Conservation (phyloP, 371 early-diverging fungal genomes). For the Phascolomyces articulosus region DNA sequence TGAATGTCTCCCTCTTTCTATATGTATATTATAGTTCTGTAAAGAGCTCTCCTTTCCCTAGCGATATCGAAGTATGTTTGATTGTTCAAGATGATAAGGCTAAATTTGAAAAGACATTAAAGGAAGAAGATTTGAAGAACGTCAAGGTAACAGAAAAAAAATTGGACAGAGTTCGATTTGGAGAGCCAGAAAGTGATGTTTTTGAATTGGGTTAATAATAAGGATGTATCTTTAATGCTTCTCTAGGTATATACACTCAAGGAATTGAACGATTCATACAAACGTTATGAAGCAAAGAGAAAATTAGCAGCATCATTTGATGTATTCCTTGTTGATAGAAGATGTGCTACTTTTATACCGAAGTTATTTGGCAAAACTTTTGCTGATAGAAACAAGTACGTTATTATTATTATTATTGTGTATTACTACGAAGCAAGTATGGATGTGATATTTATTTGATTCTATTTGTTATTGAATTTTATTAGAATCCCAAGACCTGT, state of each 20-base stretch:
- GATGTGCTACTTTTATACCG: not conserved
- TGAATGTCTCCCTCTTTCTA: too few species aligned
- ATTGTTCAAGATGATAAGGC: not conserved
- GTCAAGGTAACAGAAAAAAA: not conserved
- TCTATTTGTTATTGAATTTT: not conserved
- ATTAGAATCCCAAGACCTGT: not conserved
- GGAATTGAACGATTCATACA: not conserved
- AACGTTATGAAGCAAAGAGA: slow-evolving; percentile 1
- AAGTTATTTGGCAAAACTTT: not conserved
- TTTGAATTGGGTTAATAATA: not conserved
- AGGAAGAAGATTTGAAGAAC: not conserved
- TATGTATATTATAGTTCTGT: not conserved
- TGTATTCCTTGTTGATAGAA: not conserved
- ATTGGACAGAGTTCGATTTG: not conserved
- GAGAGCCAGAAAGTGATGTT: too few species aligned
- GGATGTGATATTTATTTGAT: not conserved
- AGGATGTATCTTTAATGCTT: not conserved
- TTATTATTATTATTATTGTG: not conserved
- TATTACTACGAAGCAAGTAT: not conserved
- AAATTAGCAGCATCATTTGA: slow-evolving; percentile 3
- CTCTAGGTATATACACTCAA: not conserved
- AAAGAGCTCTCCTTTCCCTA: not conserved
- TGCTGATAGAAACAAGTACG: not conserved
- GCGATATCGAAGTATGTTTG: not conserved
- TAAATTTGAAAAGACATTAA: not conserved